A percentile compares a stretch with the other conserved stretches of the same genome.
phyloP scores from a whole-genome alignment of 306 rosid species.

The Medicago ruthenica region DNA sequence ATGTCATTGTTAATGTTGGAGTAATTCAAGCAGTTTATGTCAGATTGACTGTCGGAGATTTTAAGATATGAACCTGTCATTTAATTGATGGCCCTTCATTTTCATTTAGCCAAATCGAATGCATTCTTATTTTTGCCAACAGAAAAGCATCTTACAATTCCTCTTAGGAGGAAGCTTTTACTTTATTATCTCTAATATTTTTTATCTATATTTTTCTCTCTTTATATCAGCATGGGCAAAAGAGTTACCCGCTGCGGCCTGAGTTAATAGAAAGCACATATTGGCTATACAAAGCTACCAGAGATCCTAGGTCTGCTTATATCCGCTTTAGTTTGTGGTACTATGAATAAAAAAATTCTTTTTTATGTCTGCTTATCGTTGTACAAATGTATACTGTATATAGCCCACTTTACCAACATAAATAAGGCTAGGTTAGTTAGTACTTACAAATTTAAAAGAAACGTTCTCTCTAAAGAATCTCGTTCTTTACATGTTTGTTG shows the following conservation, averaged over 20 bases:
- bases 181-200: conserved; percentile 36
- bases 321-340: conserved; percentile 38
- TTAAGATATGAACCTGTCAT: conserved; percentile 25
- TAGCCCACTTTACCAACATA: conserved; percentile 11
- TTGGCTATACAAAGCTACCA: conserved; percentile 97
- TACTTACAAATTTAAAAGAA: conserved; percentile 20
- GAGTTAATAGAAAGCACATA: conserved; percentile 98
- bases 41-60: conserved; percentile 35
- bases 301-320: conserved; percentile 84
- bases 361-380: conserved; percentile 30
- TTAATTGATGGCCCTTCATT: conserved; percentile 32
- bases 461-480: conserved; percentile 8
- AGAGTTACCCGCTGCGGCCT: conserved; percentile 93
- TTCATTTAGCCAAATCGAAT: conserved; percentile 20
- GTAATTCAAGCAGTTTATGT: conserved; percentile 33
- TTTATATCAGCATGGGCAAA: conserved; percentile 79
- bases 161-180: neutral
- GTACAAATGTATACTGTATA: conserved; percentile 8
- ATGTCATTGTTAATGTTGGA: conserved; percentile 10
- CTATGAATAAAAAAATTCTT: conserved; percentile 26
- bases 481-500: conserved; percentile 32
- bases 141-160: conserved; percentile 9
- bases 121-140: conserved; percentile 12
- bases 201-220: conserved; percentile 23
- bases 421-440: conserved; percentile 14